Conservation (phyloP, 768 basidiomycete species). For the Leccinellum albellum region DNA sequence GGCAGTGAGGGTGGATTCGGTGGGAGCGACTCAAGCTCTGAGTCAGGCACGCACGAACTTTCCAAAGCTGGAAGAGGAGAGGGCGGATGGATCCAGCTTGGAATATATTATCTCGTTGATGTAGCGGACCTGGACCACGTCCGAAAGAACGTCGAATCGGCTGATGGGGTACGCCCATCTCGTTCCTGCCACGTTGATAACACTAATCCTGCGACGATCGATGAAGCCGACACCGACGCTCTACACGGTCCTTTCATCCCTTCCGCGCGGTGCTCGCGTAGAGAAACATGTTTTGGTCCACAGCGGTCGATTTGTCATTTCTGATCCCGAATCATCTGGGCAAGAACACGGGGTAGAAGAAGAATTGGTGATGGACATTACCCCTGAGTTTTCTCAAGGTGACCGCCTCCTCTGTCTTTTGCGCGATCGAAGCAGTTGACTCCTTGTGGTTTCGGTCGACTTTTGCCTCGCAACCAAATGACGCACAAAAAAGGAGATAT, state of each 20-base stretch:
- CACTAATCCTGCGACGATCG: background rate
- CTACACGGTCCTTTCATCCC: constrained; percentile 56
- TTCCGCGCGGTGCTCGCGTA: constrained; percentile 69
- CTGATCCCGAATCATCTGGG: constrained; percentile 21
- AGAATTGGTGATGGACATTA: constrained; percentile 30
- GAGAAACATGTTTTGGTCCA: constrained; percentile 78
- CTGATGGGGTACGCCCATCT: constrained; percentile 17
- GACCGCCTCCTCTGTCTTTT: background rate
- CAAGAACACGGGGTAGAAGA: constrained; percentile 39
- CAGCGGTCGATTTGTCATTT: constrained; percentile 52
- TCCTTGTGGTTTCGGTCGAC: background rate
- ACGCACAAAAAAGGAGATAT: constrained; percentile 13
- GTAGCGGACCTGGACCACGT: constrained; percentile 37
- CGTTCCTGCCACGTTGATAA: background rate
- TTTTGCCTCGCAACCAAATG: background rate
- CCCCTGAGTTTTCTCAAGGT: constrained; percentile 44
- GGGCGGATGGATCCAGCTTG: constrained; percentile 54
- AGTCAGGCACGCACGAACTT: constrained; percentile 33
- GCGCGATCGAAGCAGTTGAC: background rate
- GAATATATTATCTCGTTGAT: constrained; percentile 70
- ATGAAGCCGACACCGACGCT: constrained; percentile 40
- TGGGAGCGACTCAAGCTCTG: constrained; percentile 11
- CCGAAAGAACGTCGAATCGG: constrained; percentile 35
- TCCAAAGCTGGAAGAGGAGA: constrained; percentile 16
- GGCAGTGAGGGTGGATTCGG: constrained; percentile 27